These are phyloP conservation scores for Nicotiana tabacum DNA, from an alignment of 257 asterid species.

Conservation along the genomic window DNA sequence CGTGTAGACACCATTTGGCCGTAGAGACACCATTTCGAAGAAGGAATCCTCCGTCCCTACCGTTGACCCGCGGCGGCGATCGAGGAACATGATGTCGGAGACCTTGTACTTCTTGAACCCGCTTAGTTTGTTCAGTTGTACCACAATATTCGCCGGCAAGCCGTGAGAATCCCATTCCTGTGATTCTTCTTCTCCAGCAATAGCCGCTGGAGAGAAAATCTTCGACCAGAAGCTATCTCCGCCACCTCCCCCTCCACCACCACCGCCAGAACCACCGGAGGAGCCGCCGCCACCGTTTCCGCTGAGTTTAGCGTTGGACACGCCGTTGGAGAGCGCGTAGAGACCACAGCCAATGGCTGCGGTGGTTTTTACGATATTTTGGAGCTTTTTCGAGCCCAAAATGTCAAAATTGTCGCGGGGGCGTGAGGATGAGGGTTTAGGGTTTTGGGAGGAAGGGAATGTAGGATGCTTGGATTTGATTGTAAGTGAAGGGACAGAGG, in stretches of 20 bases:
- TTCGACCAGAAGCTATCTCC: conserved; percentile 62
- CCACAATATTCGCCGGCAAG: conserved; percentile 78
- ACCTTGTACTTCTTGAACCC: conserved; percentile 87
- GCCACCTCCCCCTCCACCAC: conserved; percentile 32
- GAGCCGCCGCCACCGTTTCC: conserved; percentile 51
- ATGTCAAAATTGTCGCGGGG: conserved; percentile 17
- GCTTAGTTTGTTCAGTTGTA: conserved; percentile 75
- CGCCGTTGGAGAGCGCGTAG: conserved; percentile 38
- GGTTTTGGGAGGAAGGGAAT: conserved; percentile 39
- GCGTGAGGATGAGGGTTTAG: conserved; percentile 38
- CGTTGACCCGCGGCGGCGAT: conserved; percentile 48
- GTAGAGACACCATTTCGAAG: conserved; percentile 86
- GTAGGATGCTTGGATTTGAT: conserved; percentile 35
- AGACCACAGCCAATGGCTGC: conserved; percentile 60
- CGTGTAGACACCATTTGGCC: conserved; percentile 85
- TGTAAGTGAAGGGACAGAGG: conserved; percentile 18
- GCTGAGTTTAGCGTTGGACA: conserved; percentile 16
- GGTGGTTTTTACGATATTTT: conserved; percentile 15
- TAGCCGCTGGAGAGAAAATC: conserved; percentile 43
- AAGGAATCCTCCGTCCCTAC: conserved; percentile 85
- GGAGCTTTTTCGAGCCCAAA: conserved; percentile 32
- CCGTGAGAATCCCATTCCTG: conserved; percentile 94
- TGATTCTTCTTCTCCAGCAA: conserved; percentile 78
- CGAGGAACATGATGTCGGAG: conserved; percentile 72
- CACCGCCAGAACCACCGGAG: conserved; percentile 44